Conservation (phyloP, 257 asterid species). For the Solanum pennellii region DNA sequence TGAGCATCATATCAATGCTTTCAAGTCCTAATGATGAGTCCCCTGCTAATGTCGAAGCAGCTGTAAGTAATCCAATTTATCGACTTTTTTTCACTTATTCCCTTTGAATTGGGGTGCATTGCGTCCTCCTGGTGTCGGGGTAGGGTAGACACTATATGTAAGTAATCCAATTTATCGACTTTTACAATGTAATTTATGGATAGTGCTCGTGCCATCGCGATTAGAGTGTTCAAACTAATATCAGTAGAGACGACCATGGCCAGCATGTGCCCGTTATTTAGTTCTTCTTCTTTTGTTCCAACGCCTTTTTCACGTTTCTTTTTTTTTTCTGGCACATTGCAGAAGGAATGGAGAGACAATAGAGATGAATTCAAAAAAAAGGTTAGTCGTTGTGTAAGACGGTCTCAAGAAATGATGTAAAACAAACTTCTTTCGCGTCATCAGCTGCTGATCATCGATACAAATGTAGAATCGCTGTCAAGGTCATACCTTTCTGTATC, state of each 20-base stretch:
- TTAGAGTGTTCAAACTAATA: neutral
- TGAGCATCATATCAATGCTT: conserved; percentile 98
- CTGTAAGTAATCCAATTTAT: conserved; percentile 48
- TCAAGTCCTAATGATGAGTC: conserved; percentile 98
- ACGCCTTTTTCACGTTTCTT: neutral
- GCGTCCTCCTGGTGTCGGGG: neutral
- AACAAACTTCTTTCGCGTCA: neutral
- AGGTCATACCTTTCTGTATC: neutral
- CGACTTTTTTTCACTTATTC: neutral
- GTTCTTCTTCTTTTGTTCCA: neutral
- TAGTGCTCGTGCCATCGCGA: neutral
- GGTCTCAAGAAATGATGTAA: conserved; percentile 70
- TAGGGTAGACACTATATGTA: neutral
- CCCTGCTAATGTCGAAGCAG: conserved; percentile 98
- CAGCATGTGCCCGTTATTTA: neutral
- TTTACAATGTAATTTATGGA: neutral
- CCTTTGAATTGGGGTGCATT: neutral
- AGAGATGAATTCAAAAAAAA: conserved; percentile 87
- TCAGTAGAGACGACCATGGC: neutral
- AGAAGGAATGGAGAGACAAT: conserved; percentile 99
- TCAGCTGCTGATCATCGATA: neutral
- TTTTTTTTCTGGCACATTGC: conserved; percentile 6
- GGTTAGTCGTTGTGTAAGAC: conserved; percentile 88
- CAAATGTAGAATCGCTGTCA: neutral
- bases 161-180: too few species aligned